These are phyloP conservation scores for Mortierella sp. DNA, from an alignment of 371 early-diverging fungal species.

Conservation along the genomic window DNA sequence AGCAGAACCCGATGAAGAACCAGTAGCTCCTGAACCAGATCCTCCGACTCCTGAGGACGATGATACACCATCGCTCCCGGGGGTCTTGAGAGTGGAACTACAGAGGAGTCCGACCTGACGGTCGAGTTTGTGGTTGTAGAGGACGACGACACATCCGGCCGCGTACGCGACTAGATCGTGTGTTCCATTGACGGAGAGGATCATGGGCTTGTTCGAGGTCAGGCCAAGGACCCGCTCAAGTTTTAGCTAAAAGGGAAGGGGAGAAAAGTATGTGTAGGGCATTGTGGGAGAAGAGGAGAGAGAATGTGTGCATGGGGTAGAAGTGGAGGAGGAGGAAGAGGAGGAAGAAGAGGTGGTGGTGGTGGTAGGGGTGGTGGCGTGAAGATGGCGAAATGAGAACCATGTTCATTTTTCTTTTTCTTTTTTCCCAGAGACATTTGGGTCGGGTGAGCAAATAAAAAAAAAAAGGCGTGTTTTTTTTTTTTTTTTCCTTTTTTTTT, in stretches of 20 bases:
- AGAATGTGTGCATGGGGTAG: too few species aligned
- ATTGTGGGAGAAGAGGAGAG: too few species aligned
- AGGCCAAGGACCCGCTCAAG: conserved; percentile 73
- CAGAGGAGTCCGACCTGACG: conserved; percentile 73
- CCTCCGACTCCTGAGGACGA: conserved; percentile 1
- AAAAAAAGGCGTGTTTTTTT: too few species aligned
- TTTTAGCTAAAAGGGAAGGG: conserved; percentile 57
- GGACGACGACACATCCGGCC: conserved; percentile 78
- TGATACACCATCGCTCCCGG: neutral
- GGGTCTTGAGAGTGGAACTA: conserved; percentile 30
- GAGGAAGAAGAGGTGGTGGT: too few species aligned
- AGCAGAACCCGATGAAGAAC: conserved; percentile 25
- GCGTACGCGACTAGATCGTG: conserved; percentile 77
- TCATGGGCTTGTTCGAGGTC: conserved; percentile 66
- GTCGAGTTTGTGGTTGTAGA: conserved; percentile 76
- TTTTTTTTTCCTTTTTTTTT: neutral
- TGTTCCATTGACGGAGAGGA: conserved; percentile 63
- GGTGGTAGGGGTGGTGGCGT: too few species aligned
- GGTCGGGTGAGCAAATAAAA: neutral
- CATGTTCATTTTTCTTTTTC: neutral
- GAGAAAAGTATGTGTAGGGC: too few species aligned
- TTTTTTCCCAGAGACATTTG: neutral
- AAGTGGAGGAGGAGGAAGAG: too few species aligned
- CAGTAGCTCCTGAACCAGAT: conserved; percentile 13
- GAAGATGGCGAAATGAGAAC: neutral